Percentiles rank a stretch among this genome's conserved stretches.
These are phyloP conservation scores for Selenicereus undatus DNA, from an alignment of 148 eudicot genomes.

Conservation along the genomic window DNA sequence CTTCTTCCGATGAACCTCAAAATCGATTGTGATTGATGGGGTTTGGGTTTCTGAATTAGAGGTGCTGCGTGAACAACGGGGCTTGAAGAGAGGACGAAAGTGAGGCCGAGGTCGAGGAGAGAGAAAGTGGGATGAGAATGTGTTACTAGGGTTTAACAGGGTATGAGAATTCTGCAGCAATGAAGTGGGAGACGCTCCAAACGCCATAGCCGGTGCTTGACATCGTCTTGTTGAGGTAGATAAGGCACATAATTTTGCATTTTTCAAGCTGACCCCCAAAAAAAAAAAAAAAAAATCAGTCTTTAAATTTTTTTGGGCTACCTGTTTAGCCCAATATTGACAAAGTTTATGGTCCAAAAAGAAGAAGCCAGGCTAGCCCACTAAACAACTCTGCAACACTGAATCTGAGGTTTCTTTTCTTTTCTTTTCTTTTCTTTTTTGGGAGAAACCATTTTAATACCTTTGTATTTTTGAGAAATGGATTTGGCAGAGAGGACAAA, in stretches of 20 bases:
- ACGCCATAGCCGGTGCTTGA: constrained; percentile 22
- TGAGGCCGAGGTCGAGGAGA: constrained; percentile 20
- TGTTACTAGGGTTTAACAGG: constrained; percentile 15
- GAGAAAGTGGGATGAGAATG: constrained; percentile 16
- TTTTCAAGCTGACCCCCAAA: too few relatives aligned
- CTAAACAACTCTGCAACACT: too few relatives aligned
- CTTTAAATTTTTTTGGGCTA: background rate
- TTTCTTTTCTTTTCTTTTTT: too few relatives aligned
- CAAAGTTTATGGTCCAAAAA: background rate
- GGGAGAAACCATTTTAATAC: too few relatives aligned
- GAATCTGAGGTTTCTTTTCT: too few relatives aligned
- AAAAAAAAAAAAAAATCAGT: background rate
- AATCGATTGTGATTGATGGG: constrained; percentile 11
- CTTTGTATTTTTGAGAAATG: too few relatives aligned
- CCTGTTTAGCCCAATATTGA: background rate
- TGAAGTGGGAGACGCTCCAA: constrained; percentile 17
- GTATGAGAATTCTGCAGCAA: constrained; percentile 17
- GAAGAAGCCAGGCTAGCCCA: background rate
- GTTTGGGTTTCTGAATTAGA: constrained; percentile 24
- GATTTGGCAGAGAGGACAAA: too few relatives aligned
- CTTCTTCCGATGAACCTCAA: constrained; percentile 16
- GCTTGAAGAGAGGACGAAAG: constrained; percentile 21
- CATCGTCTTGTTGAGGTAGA: background rate
- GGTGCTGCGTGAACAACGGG: constrained; percentile 34
- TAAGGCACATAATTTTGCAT: background rate